A percentile compares a stretch with the other conserved stretches of the same genome.
These are phyloP conservation scores for Aspergillus unguis DNA, from an alignment of 2,329 filamentous ascomycete genomes.

Conservation along the genomic window DNA sequence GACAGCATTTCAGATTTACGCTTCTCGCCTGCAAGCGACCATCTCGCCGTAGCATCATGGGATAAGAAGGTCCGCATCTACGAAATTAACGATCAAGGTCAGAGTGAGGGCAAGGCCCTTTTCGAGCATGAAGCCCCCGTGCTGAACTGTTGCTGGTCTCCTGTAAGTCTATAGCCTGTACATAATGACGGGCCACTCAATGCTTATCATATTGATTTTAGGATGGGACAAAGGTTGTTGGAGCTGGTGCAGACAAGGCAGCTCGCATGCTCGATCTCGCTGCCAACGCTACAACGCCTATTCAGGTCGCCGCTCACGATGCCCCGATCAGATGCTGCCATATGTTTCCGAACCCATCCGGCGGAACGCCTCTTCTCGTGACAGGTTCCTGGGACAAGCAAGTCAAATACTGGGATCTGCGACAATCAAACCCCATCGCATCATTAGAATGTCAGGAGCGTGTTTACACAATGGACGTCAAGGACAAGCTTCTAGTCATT, in stretches of 20 bases:
- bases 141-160: slow-evolving; percentile 80
- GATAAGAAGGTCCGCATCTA: slow-evolving; percentile 98
- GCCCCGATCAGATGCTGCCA: slow-evolving; percentile 73
- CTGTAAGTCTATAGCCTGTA: slow-evolving; percentile 55
- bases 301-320: slow-evolving; percentile 80
- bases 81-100: slow-evolving; percentile 74
- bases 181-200: neutral
- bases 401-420: slow-evolving; percentile 57
- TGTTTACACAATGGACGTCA: slow-evolving; percentile 84
- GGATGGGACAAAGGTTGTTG: slow-evolving; percentile 88
- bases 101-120: slow-evolving; percentile 77
- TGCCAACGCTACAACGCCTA: slow-evolving; percentile 50
- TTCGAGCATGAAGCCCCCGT: slow-evolving; percentile 87
- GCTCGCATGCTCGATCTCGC: slow-evolving; percentile 82
- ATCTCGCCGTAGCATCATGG: slow-evolving; percentile 89
- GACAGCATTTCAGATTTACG: slow-evolving; percentile 85
- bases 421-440: slow-evolving; percentile 46
- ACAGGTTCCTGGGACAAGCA: slow-evolving; percentile 69
- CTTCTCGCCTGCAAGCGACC: slow-evolving; percentile 74
- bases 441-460: slow-evolving; percentile 51
- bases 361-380: slow-evolving; percentile 70
- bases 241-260: slow-evolving; percentile 85
- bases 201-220: slow-evolving; percentile 36
- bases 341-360: slow-evolving; percentile 65
- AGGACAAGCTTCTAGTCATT: slow-evolving; percentile 81